Percentiles rank a stretch among this genome's conserved stretches.
Evolutionary conservation across 352 stramenopile genomes (phyloP).

Genomic region (Globisporangium parvum): DNA sequence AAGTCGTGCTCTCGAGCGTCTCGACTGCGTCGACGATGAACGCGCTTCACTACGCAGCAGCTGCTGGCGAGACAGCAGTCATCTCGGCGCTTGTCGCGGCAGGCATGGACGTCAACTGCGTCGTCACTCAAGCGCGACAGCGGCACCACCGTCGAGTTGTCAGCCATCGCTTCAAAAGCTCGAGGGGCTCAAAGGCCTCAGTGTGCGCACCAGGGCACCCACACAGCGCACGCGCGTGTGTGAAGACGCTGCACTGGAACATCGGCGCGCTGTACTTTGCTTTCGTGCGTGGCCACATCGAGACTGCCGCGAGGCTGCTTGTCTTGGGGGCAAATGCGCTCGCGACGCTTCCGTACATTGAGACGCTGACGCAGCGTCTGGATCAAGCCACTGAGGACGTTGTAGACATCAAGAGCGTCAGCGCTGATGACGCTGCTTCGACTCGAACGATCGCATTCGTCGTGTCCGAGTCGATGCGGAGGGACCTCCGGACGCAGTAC

Average conservation of each 20-base stretch:
- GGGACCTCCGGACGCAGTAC: conserved; percentile 14
- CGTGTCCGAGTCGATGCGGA: conserved; percentile 20
- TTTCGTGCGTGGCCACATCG: conserved; percentile 40
- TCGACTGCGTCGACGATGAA: conserved; percentile 34
- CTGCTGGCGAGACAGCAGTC: conserved; percentile 35
- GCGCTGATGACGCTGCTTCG: background rate
- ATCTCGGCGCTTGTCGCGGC: conserved; percentile 36
- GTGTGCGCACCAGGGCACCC: background rate
- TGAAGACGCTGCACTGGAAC: conserved; percentile 9
- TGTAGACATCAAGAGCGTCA: background rate
- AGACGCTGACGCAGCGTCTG: background rate
- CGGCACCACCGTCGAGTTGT: background rate
- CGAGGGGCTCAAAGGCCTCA: conserved; percentile 1
- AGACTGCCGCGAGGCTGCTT: conserved; percentile 51
- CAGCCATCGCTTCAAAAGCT: background rate
- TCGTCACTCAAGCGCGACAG: conserved; percentile 1
- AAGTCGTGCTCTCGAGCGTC: conserved; percentile 35
- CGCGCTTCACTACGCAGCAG: conserved; percentile 40
- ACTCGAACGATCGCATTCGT: conserved; percentile 6
- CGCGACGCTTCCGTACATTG: conserved; percentile 31
- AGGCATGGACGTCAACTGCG: conserved; percentile 57
- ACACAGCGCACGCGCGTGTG: background rate
- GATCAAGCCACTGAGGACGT: too few species aligned
- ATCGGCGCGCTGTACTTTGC: conserved; percentile 42
- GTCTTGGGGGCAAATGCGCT: conserved; percentile 46